Conservation (phyloP, 345 rosid genomes). For the Turnera subulata region DNA sequence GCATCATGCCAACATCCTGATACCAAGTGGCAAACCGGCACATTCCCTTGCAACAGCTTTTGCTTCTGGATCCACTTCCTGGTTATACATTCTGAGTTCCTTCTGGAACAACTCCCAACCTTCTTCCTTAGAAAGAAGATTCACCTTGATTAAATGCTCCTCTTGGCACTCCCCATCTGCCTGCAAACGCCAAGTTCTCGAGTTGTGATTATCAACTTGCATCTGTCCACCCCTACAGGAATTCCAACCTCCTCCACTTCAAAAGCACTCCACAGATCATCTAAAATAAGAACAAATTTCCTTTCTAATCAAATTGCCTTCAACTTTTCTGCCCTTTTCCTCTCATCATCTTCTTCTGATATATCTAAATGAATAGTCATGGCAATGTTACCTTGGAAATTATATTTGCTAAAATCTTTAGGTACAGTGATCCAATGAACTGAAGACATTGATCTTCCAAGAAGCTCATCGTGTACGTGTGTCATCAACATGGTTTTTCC, state of each 20-base stretch:
- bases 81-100: background rate
- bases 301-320: background rate
- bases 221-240: background rate
- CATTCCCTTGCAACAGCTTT: background rate
- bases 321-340: background rate
- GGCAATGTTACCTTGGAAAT: background rate
- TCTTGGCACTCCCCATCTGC: background rate
- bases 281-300: background rate
- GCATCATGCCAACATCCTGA: background rate
- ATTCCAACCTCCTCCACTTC: background rate
- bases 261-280: constrained; percentile 1
- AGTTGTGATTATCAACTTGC: constrained; percentile 4
- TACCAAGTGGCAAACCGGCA: constrained; percentile 9
- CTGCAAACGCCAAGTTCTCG: background rate
- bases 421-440: constrained; percentile 2
- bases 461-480: background rate
- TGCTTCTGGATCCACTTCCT: background rate
- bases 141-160: background rate
- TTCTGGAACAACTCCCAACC: background rate
- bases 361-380: background rate
- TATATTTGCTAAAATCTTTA: background rate
- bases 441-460: no score
- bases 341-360: background rate
- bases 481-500: constrained; percentile 3
- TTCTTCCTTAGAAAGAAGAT: constrained; percentile 2